Base-by-base conservation (phyloP, 2,329 filamentous ascomycete genomes). In the Penicillium sp. region DNA sequence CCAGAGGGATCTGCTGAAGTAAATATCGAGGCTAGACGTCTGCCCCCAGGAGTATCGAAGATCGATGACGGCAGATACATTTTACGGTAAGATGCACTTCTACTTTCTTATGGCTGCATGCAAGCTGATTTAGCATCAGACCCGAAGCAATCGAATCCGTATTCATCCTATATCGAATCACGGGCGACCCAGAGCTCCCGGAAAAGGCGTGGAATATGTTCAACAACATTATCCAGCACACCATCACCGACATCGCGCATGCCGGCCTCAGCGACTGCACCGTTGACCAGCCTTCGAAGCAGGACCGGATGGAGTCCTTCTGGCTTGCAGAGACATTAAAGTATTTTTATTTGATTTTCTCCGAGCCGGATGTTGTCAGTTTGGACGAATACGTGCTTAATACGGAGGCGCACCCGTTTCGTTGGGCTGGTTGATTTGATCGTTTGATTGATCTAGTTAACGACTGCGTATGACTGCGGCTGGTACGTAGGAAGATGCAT, bases 251-350 rank as follows among this genome's bases (percentile, higher is more conserved):
- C 14, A 80, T 81, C 47, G 90, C 86, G 7, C 85, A 91, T 73
- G 86, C 84, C 11, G 89, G 61, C 3, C 38, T 71, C 7, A 52
- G 50, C 3, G 67, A 68, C 60, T 60, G 63, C 42, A 65, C 61
- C 5, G 60, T 62, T 23, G 33, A 57, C 4, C 43, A 46, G 2
- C 57, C 61, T 11, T 72, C 79, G 1, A 74, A 79, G 55, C 68
- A 72, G 40, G 83, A 91, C 69, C 78, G 79, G 63, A 92, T 93
- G 89, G 88, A 96, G 76, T 92, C 88, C 66, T 96, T 95, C 72
- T 96, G 91, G 90, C 79, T 91, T 59, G 89, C 89, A 3, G 91
- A 96, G 79, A 96, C 91, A 35, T 77, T 96, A 64, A 97, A 96
- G 78, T 96, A 96, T 68, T 96, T 94, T 63, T 96, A 91, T 70